phyloP scores from a whole-genome alignment of 106 monocot species.

The Amphibolis antarctica region DNA sequence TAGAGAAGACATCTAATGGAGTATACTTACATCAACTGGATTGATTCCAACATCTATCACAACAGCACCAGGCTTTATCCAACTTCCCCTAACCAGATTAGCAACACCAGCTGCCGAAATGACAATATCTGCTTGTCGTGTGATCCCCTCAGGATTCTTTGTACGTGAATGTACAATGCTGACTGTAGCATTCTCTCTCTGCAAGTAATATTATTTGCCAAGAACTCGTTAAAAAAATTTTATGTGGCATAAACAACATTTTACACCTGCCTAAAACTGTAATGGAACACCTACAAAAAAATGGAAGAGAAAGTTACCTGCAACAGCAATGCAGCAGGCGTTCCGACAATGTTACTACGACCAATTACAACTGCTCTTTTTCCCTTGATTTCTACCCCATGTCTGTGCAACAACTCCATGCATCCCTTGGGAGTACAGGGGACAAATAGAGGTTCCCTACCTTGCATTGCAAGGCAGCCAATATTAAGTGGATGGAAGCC shows the following conservation, averaged over 20 bases:
- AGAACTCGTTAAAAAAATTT: not conserved
- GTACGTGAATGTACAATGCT: conserved; percentile 85
- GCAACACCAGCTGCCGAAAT: conserved; percentile 81
- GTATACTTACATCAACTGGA: conserved; percentile 69
- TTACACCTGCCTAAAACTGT: not conserved
- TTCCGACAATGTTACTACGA: conserved; percentile 93
- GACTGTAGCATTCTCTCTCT: conserved; percentile 87
- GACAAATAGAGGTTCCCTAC: conserved; percentile 81
- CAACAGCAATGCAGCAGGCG: conserved; percentile 76
- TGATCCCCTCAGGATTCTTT: conserved; percentile 78
- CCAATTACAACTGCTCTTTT: conserved; percentile 92
- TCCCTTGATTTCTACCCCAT: conserved; percentile 66
- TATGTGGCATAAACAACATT: conserved; percentile 1
- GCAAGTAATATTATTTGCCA: not conserved
- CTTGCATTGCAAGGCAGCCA: conserved; percentile 91
- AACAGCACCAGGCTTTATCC: conserved; percentile 94
- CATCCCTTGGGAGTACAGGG: conserved; percentile 98
- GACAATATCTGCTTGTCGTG: conserved; percentile 82
- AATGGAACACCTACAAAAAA: not conserved
- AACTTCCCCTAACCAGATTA: conserved; percentile 75
- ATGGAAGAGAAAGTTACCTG: conserved; percentile 34
- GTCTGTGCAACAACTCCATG: conserved; percentile 74
- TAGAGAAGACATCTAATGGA: not conserved
- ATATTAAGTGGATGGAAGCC: conserved; percentile 96
- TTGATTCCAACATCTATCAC: conserved; percentile 96